Evolutionary conservation across 2,329 filamentous ascomycete species (phyloP).

Genomic region (Thielaviopsis populi): DNA sequence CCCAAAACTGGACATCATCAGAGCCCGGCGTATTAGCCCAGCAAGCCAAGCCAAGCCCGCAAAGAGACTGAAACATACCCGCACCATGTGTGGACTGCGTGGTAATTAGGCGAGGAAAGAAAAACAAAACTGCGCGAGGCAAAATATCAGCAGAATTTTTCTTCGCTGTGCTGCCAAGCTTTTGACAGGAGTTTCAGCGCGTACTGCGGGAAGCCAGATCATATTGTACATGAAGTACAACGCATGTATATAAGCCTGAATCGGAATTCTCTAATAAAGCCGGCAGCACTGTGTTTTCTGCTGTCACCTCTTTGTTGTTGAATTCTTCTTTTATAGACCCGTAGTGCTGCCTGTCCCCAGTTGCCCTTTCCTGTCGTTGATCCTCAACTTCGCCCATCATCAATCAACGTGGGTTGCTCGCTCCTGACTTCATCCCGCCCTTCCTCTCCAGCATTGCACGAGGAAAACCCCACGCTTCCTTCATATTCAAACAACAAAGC

Average conservation of each 20-base stretch:
- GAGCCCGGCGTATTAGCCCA: background rate
- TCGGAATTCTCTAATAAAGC: too few species aligned
- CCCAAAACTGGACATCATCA: background rate
- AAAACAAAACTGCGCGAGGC: background rate
- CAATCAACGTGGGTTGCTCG: background rate
- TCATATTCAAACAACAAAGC: background rate
- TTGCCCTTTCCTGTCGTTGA: background rate
- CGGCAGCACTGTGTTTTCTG: background rate
- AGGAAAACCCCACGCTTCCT: background rate
- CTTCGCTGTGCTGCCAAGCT: background rate
- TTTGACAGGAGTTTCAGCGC: too few species aligned
- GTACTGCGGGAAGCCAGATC: too few species aligned
- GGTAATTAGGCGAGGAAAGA: background rate
- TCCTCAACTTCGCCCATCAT: background rate
- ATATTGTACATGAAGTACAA: background rate
- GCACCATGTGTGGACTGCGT: background rate
- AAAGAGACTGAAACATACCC: background rate
- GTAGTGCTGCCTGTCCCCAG: background rate
- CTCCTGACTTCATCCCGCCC: background rate
- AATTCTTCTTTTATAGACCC: background rate
- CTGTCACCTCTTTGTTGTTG: background rate
- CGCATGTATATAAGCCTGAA: background rate
- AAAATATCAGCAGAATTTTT: background rate
- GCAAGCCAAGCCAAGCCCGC: background rate
- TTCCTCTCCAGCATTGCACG: background rate